Conservation (phyloP, 1,284 basidiomycete genomes). For the Moesziomyces parantarcticus region DNA sequence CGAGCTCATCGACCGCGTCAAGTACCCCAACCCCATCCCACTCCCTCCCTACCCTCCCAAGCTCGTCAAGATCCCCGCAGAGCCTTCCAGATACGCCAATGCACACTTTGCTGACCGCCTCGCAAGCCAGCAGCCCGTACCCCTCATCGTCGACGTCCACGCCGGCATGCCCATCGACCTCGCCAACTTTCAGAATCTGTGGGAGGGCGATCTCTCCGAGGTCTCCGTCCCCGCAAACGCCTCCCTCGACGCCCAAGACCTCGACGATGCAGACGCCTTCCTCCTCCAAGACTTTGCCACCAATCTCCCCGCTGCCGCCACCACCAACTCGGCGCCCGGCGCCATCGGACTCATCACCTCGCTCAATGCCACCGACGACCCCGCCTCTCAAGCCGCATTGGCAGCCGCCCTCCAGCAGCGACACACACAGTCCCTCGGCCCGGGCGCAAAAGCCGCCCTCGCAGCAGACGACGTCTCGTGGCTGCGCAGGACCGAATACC, state of each 20-base stretch:
- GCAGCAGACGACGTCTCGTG: constrained; percentile 62
- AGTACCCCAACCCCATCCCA: constrained; percentile 67
- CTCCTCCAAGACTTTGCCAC: constrained; percentile 58
- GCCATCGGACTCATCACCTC: constrained; percentile 40
- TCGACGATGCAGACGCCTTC: constrained; percentile 63
- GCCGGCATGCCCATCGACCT: constrained; percentile 66
- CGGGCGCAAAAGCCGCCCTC: constrained; percentile 39
- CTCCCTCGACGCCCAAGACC: constrained; percentile 23
- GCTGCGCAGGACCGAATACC: constrained; percentile 65
- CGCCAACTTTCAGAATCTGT: constrained; percentile 58
- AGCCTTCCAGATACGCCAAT: constrained; percentile 58
- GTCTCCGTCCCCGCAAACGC: constrained; percentile 25
- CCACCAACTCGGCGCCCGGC: constrained; percentile 25
- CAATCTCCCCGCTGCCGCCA: constrained; percentile 28
- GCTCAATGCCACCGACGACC: constrained; percentile 33
- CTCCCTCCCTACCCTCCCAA: constrained; percentile 66
- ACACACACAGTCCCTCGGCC: constrained; percentile 45
- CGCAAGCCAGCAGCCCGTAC: constrained; percentile 57
- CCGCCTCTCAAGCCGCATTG: constrained; percentile 26
- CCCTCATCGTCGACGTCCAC: constrained; percentile 62
- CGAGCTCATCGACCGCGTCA: constrained; percentile 65
- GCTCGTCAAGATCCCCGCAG: constrained; percentile 56
- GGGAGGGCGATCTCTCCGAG: constrained; percentile 54
- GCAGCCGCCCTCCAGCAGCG: constrained; percentile 47
- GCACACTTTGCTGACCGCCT: constrained; percentile 61